Evolutionary conservation across 2,329 filamentous ascomycete species (phyloP), one percentile per base, ranked within the genome.

Genomic region (Emergomyces orientalis): DNA sequence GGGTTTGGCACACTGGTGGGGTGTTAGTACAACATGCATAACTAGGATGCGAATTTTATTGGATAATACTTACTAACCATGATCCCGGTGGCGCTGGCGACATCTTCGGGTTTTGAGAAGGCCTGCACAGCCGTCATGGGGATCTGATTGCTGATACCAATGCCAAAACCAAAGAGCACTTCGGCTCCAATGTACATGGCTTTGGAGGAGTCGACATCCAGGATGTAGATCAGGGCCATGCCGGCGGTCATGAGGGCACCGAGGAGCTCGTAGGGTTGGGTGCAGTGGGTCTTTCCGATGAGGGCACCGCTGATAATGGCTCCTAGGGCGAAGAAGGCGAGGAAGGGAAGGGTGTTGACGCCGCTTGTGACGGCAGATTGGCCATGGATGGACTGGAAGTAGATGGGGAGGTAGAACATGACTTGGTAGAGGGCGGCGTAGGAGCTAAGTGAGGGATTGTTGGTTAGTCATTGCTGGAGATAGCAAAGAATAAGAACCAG

Each of bases 111-210:
- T 27, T 65, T 64, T 6, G 66, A 62, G 43, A 66, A 65, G 11
- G 61, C 64, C 56, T 71, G 69, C 34, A 67, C 54, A 30, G 65
- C 65, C 25, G 62, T 68, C 64, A 70, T 66, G 17, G 71, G 67
- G 30, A 67, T 62, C 60, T 71, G 69, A 54, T 66, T 68, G 25
- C 66, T 63, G 39, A 70, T 43, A n/a, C 70, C 69, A 60, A 68
- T 49, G 22, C 68, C 69, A 55, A 71, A 63, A 7, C 69, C 70
- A 55, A 68, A 65, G 19, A 68, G 63, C 22, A 71, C 61, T 62
- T 71, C 62, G 30, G 65, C 37, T n/a, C 69, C 69, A 39, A 71
- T 64, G 59, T 65, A 67, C 41, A 56, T 62, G 13, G 63, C 61
- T 61, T 63, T 61, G 27, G 65, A 65, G 27, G 66, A 65, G 22